Conservation (phyloP, 257 asterid genomes). For the Ajuga chamaepitys region DNA sequence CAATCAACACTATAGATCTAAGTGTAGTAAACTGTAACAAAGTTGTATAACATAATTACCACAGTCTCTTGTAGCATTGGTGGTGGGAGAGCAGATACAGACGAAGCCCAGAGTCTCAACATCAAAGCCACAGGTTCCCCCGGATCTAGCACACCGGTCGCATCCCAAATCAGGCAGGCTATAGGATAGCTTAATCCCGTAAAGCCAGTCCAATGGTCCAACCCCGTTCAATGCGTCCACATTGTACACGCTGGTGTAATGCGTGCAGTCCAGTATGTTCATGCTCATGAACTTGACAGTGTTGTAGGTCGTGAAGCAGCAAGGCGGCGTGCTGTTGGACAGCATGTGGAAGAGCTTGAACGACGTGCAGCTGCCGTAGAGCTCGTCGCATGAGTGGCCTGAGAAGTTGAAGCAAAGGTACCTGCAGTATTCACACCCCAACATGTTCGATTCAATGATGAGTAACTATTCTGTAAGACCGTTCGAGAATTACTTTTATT, state of each 20-base stretch:
- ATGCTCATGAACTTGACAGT: constrained; percentile 81
- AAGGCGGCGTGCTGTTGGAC: constrained; percentile 51
- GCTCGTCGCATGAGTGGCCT: constrained; percentile 82
- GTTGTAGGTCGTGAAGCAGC: constrained; percentile 73
- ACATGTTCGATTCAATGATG: too few relatives aligned
- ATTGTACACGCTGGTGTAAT: constrained; percentile 71
- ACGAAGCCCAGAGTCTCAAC: constrained; percentile 63
- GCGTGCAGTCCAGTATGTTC: constrained; percentile 81
- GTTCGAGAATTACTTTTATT: too few relatives aligned
- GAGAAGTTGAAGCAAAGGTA: constrained; percentile 67
- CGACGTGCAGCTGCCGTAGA: constrained; percentile 62
- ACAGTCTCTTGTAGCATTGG: constrained; percentile 62
- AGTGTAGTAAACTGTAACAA: too few relatives aligned
- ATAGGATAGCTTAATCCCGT: constrained; percentile 64
- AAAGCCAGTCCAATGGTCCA: constrained; percentile 76
- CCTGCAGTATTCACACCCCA: too few relatives aligned
- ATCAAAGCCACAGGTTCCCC: constrained; percentile 83
- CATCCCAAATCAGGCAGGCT: constrained; percentile 68
- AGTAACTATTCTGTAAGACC: too few relatives aligned
- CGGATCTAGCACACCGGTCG: constrained; percentile 49
- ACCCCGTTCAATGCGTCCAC: constrained; percentile 55
- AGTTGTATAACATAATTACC: too few relatives aligned
- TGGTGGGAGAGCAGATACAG: constrained; percentile 59
- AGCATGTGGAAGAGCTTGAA: constrained; percentile 63
- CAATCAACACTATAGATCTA: not conserved